These are phyloP conservation scores for Theobroma cacao DNA, from an alignment of 345 rosid species.

Conservation along the genomic window DNA sequence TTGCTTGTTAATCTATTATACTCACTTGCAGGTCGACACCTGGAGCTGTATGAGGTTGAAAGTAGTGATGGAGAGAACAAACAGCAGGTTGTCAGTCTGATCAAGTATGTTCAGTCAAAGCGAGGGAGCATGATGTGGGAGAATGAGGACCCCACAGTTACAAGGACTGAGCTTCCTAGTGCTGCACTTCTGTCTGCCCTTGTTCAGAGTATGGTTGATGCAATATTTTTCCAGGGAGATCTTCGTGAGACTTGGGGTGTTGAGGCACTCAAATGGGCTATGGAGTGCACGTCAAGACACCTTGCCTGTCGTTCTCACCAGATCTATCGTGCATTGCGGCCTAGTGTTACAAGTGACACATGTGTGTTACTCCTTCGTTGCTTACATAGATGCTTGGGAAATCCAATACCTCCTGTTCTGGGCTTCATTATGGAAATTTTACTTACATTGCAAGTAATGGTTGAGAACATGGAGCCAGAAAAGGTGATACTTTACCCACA, in stretches of 20 bases:
- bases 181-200: conserved; percentile 95
- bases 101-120: conserved; percentile 97
- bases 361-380: conserved; percentile 93
- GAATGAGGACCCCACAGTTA: conserved; percentile 91
- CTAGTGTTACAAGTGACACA: conserved; percentile 90
- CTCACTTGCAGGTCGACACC: conserved; percentile 97
- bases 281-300: conserved; percentile 99
- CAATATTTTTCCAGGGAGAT: conserved; percentile 99
- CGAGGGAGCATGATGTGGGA: conserved; percentile 99
- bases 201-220: conserved; percentile 99
- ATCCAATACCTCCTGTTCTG: conserved; percentile 91
- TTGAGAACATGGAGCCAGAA: conserved; percentile 99
- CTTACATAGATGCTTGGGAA: conserved; percentile 93
- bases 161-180: conserved; percentile 88
- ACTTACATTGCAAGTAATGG: conserved; percentile 95
- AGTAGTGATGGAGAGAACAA: conserved; percentile 94
- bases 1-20: conserved; percentile 92
- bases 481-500: conserved; percentile 97
- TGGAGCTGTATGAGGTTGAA: conserved; percentile 97
- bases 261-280: conserved; percentile 99
- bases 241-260: conserved; percentile 98
- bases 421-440: conserved; percentile 97
- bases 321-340: conserved; percentile 93
- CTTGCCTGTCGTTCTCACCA: conserved; percentile 99
- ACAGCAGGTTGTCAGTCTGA: conserved; percentile 94